Conservation (phyloP, 176 grass and related monocot genomes). For the Canna indica region DNA sequence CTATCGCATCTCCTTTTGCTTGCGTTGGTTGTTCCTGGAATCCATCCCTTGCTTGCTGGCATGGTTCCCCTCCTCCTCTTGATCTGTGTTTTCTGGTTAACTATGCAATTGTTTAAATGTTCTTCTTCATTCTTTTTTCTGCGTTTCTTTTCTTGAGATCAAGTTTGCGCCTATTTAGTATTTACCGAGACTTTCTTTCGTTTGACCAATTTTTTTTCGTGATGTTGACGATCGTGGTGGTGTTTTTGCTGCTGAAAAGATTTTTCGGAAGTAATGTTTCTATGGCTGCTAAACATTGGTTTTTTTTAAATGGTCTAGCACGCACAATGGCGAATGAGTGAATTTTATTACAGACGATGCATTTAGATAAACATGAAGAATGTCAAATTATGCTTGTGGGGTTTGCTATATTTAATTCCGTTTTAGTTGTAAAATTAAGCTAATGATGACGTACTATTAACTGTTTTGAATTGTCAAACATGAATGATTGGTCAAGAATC, state of each 20-base stretch:
- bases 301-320: background rate
- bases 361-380: background rate
- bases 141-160: background rate
- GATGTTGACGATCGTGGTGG: background rate
- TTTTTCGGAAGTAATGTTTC: slow-evolving; percentile 1
- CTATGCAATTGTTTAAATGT: background rate
- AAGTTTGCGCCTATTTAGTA: background rate
- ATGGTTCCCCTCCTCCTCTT: background rate
- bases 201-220: background rate
- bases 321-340: too few species aligned
- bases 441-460: too few species aligned
- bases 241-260: background rate
- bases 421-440: background rate
- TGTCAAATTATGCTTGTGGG: background rate
- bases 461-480: background rate
- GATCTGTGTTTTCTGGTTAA: background rate
- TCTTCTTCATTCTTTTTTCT: background rate
- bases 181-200: background rate
- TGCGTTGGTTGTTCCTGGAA: background rate
- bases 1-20: background rate
- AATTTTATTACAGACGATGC: background rate
- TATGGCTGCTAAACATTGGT: background rate
- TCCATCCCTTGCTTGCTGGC: background rate
- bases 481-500: background rate
- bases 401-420: background rate